These are phyloP conservation scores for Colletotrichum agaves DNA, from an alignment of 2,329 filamentous ascomycete genomes.

Conservation along the genomic window DNA sequence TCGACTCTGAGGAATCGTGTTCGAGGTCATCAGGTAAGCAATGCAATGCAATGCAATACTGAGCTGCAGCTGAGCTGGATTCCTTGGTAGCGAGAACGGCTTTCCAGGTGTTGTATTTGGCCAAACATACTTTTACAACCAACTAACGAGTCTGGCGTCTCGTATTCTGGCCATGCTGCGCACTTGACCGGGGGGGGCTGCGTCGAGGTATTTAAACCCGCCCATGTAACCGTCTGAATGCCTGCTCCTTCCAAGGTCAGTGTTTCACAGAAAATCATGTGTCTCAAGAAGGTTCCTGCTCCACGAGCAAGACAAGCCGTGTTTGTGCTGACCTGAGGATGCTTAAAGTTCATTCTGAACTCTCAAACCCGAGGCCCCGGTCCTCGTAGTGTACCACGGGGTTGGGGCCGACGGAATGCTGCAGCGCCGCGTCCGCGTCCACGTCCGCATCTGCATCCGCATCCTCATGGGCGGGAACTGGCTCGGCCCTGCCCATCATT, in stretches of 20 bases:
- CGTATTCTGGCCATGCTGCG: neutral
- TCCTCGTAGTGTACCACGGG: neutral
- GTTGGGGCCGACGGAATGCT: conserved; percentile 4
- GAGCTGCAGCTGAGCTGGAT: conserved; percentile 1
- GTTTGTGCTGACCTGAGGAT: neutral
- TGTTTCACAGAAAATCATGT: neutral
- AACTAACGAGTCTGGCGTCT: neutral
- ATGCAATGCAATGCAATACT: neutral
- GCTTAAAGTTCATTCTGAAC: neutral
- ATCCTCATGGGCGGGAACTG: neutral
- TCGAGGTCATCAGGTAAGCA: conserved; percentile 15
- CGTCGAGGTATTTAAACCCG: neutral
- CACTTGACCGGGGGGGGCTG: neutral
- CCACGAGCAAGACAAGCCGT: neutral
- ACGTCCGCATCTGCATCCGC: neutral
- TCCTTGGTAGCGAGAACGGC: neutral
- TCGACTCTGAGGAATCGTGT: neutral
- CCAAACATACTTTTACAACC: neutral
- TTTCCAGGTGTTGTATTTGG: neutral
- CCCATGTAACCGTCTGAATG: neutral
- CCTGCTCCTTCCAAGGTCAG: neutral
- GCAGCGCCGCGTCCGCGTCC: neutral
- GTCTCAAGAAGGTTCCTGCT: neutral
- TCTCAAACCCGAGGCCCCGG: neutral
- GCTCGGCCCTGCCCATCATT: neutral